Percentiles rank a stretch among this genome's conserved stretches.
Evolutionary conservation across 495 filamentous ascomycete genomes (phyloP).

Genomic region (Talaromyces trachyspermus): DNA sequence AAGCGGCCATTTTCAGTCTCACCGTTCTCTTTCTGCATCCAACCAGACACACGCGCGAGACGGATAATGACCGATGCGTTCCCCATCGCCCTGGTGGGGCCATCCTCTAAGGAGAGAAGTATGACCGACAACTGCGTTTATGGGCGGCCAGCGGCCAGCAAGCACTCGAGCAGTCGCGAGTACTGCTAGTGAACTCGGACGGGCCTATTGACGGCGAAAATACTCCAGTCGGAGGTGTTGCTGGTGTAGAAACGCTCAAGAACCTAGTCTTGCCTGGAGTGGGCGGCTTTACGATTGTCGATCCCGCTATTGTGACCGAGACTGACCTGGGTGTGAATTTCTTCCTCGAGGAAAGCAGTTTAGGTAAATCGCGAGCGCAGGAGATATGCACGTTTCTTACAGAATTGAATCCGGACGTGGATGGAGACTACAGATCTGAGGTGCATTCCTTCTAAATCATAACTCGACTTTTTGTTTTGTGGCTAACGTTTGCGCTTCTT

Average conservation of each 20-base stretch:
- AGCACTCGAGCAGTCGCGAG: constrained; percentile 80
- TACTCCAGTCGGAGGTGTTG: constrained; percentile 59
- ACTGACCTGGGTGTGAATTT: constrained; percentile 92
- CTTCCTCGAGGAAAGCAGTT: constrained; percentile 72
- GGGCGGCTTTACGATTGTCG: constrained; percentile 89
- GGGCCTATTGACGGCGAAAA: constrained; percentile 30
- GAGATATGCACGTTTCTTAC: constrained; percentile 65
- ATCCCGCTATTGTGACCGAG: constrained; percentile 68
- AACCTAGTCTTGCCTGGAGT: constrained; percentile 92
- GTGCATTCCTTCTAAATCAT: constrained; percentile 10
- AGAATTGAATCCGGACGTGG: constrained; percentile 94
- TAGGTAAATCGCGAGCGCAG: constrained; percentile 77
- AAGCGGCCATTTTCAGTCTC: no score
- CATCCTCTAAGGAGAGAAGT: constrained; percentile 87
- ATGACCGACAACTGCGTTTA: constrained; percentile 90
- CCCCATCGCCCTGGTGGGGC: constrained; percentile 39
- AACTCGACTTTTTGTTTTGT: constrained; percentile 1
- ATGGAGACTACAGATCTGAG: constrained; percentile 53
- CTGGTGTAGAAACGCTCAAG: constrained; percentile 89
- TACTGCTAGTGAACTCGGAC: constrained; percentile 75
- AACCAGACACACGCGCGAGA: no score
- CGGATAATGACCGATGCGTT: constrained; percentile 37
- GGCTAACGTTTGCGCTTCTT: no score
- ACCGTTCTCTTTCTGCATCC: no score
- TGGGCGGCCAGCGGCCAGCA: constrained; percentile 92